Evolutionary conservation across 2,329 filamentous ascomycete species (phyloP).

Genomic region (Xylariaceae sp.): DNA sequence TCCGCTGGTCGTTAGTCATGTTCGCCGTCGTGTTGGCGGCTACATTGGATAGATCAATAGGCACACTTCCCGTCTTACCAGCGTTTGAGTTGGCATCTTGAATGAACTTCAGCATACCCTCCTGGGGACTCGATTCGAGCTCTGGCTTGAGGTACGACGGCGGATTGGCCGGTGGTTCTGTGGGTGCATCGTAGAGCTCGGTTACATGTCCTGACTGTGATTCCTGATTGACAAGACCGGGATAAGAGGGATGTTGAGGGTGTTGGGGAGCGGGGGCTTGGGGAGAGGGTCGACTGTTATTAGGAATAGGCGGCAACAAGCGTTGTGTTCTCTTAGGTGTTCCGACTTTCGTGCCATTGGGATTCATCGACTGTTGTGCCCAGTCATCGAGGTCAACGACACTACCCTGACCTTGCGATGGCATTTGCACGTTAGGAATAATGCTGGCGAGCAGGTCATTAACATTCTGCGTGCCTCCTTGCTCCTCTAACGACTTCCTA

Average conservation of each 20-base stretch:
- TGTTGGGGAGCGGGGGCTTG: slow-evolving; percentile 31
- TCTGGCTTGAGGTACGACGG: slow-evolving; percentile 51
- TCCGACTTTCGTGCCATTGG: slow-evolving; percentile 35
- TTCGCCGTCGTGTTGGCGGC: slow-evolving; percentile 52
- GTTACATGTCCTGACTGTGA: slow-evolving; percentile 54
- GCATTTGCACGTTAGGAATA: slow-evolving; percentile 53
- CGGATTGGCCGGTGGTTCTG: slow-evolving; percentile 38
- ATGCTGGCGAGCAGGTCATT: slow-evolving; percentile 77
- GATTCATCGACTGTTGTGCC: slow-evolving; percentile 42
- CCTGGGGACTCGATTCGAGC: slow-evolving; percentile 52
- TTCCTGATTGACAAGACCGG: slow-evolving; percentile 29
- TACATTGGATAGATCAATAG: slow-evolving; percentile 50
- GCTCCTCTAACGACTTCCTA: slow-evolving; percentile 83
- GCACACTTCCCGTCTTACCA: slow-evolving; percentile 35
- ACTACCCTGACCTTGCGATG: slow-evolving; percentile 46
- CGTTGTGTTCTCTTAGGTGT: slow-evolving; percentile 49
- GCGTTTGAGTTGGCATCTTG: slow-evolving; percentile 56
- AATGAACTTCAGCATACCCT: slow-evolving; percentile 61
- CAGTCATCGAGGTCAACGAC: slow-evolving; percentile 59
- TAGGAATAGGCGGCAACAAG: slow-evolving; percentile 50
- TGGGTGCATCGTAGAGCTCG: slow-evolving; percentile 52
- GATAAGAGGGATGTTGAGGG: slow-evolving; percentile 29
- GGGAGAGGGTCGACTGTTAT: slow-evolving; percentile 28
- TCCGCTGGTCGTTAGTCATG: slow-evolving; percentile 52
- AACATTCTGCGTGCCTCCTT: slow-evolving; percentile 68